phyloP scores from a whole-genome alignment of 345 rosid species.

The Euphorbia tirucalli region DNA sequence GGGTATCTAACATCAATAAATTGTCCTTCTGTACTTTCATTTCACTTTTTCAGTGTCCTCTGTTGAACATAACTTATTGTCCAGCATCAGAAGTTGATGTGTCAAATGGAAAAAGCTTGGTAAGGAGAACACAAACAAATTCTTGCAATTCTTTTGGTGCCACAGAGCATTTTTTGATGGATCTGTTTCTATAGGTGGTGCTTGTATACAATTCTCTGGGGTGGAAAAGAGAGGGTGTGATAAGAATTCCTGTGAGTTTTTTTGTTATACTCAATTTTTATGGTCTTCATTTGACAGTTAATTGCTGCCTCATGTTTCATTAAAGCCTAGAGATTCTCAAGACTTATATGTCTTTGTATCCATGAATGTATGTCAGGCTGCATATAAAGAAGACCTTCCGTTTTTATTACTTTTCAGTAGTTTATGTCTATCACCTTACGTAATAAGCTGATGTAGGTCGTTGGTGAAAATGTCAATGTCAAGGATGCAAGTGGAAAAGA shows the following conservation, averaged over 20 bases:
- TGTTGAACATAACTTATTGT: slow-evolving; percentile 47
- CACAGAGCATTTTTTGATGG: not conserved
- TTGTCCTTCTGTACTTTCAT: not conserved
- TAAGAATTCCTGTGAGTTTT: slow-evolving; percentile 72
- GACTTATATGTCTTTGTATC: too few relatives aligned
- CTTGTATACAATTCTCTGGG: slow-evolving; percentile 87
- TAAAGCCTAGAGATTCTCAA: too few relatives aligned
- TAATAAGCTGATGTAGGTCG: slow-evolving; percentile 47
- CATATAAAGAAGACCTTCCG: not conserved
- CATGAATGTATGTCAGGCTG: not conserved
- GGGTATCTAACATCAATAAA: not conserved
- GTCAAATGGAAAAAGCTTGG: slow-evolving; percentile 32
- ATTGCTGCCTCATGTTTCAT: too few relatives aligned
- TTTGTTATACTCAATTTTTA: slow-evolving; percentile 5
- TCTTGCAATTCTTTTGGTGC: not conserved
- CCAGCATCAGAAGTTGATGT: slow-evolving; percentile 43
- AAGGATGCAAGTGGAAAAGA: slow-evolving; percentile 69
- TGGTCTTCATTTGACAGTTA: not conserved
- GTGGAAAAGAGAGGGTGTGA: slow-evolving; percentile 77
- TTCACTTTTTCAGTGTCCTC: slow-evolving; percentile 34
- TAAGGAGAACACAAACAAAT: slow-evolving; percentile 4
- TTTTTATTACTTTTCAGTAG: not conserved
- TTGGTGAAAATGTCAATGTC: slow-evolving; percentile 48
- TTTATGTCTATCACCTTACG: not conserved
- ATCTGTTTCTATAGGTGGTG: slow-evolving; percentile 47